Conservation (phyloP, 2,329 filamentous ascomycete species). For the Epichloe gansuensis region DNA sequence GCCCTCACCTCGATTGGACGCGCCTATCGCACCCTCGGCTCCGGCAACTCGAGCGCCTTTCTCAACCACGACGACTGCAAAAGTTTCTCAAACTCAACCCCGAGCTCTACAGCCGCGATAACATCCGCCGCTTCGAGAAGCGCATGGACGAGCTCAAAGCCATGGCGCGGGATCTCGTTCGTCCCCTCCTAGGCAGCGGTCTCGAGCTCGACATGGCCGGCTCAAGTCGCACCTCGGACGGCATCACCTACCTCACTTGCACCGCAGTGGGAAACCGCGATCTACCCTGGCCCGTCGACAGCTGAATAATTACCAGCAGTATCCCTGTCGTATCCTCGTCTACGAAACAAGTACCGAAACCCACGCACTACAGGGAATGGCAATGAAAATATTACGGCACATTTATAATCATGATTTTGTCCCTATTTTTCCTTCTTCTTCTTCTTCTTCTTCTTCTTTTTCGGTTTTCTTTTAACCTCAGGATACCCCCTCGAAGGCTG, state of each 20-base stretch:
- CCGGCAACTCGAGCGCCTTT: slow-evolving; percentile 47
- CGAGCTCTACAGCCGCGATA: slow-evolving; percentile 77
- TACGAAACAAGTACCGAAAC: neutral
- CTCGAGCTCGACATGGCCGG: slow-evolving; percentile 61
- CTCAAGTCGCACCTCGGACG: slow-evolving; percentile 27
- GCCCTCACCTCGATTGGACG: slow-evolving; percentile 52
- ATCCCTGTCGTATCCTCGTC: too few relatives aligned
- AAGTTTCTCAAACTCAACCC: slow-evolving; percentile 75
- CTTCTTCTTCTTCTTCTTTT: neutral
- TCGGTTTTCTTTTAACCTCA: slow-evolving; percentile 5
- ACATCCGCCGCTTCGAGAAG: slow-evolving; percentile 71
- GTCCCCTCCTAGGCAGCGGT: slow-evolving; percentile 74
- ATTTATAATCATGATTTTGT: neutral
- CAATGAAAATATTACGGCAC: too few relatives aligned
- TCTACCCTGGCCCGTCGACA: slow-evolving; percentile 35
- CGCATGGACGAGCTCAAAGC: slow-evolving; percentile 80
- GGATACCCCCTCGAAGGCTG: slow-evolving; percentile 9
- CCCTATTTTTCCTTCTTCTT: neutral
- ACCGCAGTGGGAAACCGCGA: slow-evolving; percentile 35
- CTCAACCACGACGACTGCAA: slow-evolving; percentile 82
- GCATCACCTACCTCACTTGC: slow-evolving; percentile 39
- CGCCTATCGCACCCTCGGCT: slow-evolving; percentile 67
- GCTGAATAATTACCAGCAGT: slow-evolving; percentile 8
- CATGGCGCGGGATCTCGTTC: slow-evolving; percentile 69
- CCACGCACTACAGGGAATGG: too few relatives aligned